phyloP scores from a whole-genome alignment of 768 basidiomycete species.

The Rhizopogon roseolus region DNA sequence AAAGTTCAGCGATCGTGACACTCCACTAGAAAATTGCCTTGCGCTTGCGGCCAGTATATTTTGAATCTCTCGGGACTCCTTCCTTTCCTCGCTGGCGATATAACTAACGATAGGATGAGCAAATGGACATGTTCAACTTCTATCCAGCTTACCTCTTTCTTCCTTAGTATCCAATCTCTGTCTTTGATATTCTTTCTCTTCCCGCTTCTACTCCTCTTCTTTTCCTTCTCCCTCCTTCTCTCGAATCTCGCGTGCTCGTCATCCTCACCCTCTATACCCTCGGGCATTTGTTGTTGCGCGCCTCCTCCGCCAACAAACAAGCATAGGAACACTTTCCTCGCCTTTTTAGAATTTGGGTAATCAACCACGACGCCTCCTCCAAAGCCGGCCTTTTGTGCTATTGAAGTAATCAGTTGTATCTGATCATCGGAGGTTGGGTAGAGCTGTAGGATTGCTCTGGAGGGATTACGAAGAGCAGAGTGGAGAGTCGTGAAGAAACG shows the following conservation, averaged over 20 bases:
- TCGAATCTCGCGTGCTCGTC: conserved; percentile 68
- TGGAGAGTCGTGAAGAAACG: conserved; percentile 93
- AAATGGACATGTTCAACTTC: not conserved
- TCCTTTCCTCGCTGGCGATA: conserved; percentile 85
- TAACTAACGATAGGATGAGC: conserved; percentile 38
- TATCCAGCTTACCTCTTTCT: conserved; percentile 75
- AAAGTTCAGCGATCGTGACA: not conserved
- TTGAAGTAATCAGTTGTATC: conserved; percentile 88
- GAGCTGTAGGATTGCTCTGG: conserved; percentile 87
- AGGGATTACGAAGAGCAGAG: conserved; percentile 79
- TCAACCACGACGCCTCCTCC: conserved; percentile 96
- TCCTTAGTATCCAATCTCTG: conserved; percentile 91
- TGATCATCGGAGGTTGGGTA: conserved; percentile 98
- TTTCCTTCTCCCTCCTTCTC: conserved; percentile 67
- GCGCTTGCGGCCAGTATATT: conserved; percentile 90
- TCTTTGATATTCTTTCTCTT: conserved; percentile 73
- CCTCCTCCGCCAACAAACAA: conserved; percentile 84
- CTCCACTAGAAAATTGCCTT: conserved; percentile 59
- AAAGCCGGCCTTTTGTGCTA: conserved; percentile 93
- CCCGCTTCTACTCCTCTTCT: conserved; percentile 48
- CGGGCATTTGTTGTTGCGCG: conserved; percentile 64
- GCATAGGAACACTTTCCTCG: conserved; percentile 90
- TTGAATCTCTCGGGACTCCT: conserved; percentile 78
- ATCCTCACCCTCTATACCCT: conserved; percentile 69
- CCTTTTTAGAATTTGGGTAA: conserved; percentile 96